Evolutionary conservation across 2,329 filamentous ascomycete species (phyloP).

Genomic region (Fusarium poae): DNA sequence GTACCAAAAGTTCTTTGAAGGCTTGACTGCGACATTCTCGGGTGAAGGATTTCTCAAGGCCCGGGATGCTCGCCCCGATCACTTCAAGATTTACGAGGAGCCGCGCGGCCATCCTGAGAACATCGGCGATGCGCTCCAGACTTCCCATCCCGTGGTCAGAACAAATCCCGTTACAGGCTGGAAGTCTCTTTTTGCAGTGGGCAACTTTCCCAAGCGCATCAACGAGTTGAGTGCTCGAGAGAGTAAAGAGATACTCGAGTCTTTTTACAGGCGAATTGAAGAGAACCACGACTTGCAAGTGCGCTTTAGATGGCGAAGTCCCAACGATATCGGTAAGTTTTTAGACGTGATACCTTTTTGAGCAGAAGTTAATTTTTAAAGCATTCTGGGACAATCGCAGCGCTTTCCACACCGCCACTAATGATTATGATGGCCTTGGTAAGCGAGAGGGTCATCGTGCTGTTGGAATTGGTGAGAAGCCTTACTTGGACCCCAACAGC

Average conservation of each 20-base stretch:
- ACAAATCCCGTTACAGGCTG: conserved; percentile 74
- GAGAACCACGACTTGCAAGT: conserved; percentile 65
- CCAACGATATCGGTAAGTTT: conserved; percentile 55
- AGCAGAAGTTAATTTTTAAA: neutral
- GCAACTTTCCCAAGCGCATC: conserved; percentile 58
- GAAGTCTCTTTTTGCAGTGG: conserved; percentile 63
- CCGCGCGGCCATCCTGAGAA: conserved; percentile 58
- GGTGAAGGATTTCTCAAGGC: conserved; percentile 32
- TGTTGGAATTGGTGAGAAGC: conserved; percentile 68
- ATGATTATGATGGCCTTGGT: conserved; percentile 67
- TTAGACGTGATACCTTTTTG: rapidly evolving
- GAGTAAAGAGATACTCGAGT: conserved; percentile 57
- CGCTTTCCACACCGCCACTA: conserved; percentile 69
- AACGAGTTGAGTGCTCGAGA: conserved; percentile 60
- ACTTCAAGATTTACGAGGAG: conserved; percentile 52
- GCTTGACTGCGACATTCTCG: conserved; percentile 62
- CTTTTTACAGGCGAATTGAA: conserved; percentile 57
- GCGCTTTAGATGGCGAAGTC: conserved; percentile 60
- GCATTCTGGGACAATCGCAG: conserved; percentile 74
- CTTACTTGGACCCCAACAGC: conserved; percentile 66
- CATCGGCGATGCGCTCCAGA: conserved; percentile 60
- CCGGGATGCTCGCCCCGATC: conserved; percentile 48
- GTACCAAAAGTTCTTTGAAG: conserved; percentile 66
- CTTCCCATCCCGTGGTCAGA: conserved; percentile 68
- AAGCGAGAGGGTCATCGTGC: conserved; percentile 65